These are phyloP conservation scores for Penicillium pancosmium DNA, from an alignment of 495 filamentous ascomycete species.

Conservation along the genomic window DNA sequence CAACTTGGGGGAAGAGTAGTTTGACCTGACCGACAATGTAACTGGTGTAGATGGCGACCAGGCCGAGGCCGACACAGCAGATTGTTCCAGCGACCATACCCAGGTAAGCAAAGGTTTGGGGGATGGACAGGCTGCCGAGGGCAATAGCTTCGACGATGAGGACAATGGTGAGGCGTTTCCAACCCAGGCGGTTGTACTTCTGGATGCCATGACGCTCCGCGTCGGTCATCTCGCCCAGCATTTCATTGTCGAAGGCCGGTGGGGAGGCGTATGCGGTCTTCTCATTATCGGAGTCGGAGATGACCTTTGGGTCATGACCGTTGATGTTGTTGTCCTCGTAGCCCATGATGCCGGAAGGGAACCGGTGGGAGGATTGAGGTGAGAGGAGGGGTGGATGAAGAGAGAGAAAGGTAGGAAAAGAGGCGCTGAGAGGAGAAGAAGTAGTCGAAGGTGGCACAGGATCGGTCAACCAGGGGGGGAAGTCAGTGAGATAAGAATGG, in stretches of 20 bases:
- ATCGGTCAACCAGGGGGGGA: slow-evolving; percentile 14
- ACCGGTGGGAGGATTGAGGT: not conserved
- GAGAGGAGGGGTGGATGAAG: not conserved
- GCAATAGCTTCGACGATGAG: slow-evolving; percentile 69
- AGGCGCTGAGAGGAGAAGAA: slow-evolving; percentile 9
- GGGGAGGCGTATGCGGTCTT: slow-evolving; percentile 20
- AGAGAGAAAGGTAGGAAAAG: not conserved
- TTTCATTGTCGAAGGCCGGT: slow-evolving; percentile 31
- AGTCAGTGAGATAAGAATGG: slow-evolving; percentile 10
- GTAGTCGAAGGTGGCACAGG: not conserved
- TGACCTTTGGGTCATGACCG: slow-evolving; percentile 26
- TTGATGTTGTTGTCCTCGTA: slow-evolving; percentile 29
- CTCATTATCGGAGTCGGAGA: slow-evolving; percentile 23
- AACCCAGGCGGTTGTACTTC: slow-evolving; percentile 40
- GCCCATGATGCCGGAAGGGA: slow-evolving; percentile 24
- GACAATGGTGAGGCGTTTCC: slow-evolving; percentile 42
- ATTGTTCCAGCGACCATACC: slow-evolving; percentile 63
- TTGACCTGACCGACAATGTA: slow-evolving; percentile 75
- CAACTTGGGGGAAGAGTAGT: slow-evolving; percentile 62
- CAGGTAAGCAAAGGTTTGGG: slow-evolving; percentile 58
- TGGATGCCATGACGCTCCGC: slow-evolving; percentile 32
- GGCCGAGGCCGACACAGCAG: slow-evolving; percentile 57
- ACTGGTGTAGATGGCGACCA: slow-evolving; percentile 72
- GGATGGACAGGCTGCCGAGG: slow-evolving; percentile 62
- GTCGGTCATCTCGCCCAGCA: slow-evolving; percentile 38